phyloP scores from a whole-genome alignment of 805 yeast genomes.

The Cyberlindnera sargentensis region DNA sequence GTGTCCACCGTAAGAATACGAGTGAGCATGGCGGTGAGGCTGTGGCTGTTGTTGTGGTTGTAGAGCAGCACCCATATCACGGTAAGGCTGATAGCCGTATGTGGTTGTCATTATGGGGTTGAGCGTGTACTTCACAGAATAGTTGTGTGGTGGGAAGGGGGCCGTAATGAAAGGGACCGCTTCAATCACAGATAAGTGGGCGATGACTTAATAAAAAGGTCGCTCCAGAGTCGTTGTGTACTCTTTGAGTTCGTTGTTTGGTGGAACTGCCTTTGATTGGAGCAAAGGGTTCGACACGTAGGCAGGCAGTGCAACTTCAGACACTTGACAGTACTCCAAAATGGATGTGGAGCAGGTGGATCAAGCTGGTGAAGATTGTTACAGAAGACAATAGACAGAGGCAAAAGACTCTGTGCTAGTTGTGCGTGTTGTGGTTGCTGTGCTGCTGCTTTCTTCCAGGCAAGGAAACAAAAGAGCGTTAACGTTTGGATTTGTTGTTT shows the following conservation, averaged over 20 bases:
- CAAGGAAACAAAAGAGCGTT: not conserved
- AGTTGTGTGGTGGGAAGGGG: too few relatives aligned
- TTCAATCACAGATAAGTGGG: slow-evolving; percentile 5
- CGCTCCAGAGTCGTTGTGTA: slow-evolving; percentile 16
- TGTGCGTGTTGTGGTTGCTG: not conserved
- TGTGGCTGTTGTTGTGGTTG: not conserved
- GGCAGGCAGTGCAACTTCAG: too few relatives aligned
- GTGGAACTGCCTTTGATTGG: too few relatives aligned
- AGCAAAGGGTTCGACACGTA: too few relatives aligned
- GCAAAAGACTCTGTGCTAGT: not conserved
- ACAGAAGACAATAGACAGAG: not conserved
- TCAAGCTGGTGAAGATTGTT: not conserved
- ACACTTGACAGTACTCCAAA: not conserved
- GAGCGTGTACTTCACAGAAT: too few relatives aligned
- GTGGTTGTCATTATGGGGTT: slow-evolving; percentile 14
- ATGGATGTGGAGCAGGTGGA: not conserved
- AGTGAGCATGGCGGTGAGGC: slow-evolving; percentile 1
- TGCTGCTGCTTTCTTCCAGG: not conserved
- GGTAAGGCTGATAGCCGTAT: slow-evolving; percentile 15
- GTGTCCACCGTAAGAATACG: not conserved
- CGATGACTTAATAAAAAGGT: slow-evolving; percentile 40
- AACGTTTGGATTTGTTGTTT: not conserved
- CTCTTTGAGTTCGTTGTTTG: not conserved
- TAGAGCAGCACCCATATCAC: not conserved
- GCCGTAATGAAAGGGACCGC: too few relatives aligned